A percentile compares a stretch with the other conserved stretches of the same genome.
phyloP scores from a whole-genome alignment of 2,329 filamentous ascomycete species.

The Endoconidiophora laricicola region DNA sequence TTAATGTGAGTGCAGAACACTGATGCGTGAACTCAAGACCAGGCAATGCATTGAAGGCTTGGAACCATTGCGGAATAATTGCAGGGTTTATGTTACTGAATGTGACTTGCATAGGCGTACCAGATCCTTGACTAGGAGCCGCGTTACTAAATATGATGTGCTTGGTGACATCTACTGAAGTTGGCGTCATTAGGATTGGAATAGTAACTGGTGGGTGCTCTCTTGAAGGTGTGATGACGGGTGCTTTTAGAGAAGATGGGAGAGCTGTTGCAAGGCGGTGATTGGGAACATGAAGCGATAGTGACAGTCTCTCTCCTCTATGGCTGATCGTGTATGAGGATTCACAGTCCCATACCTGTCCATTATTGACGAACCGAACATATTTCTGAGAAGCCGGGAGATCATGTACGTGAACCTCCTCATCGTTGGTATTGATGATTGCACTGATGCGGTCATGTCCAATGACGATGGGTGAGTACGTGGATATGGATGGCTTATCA shows the following conservation, averaged over 20 bases:
- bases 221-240: neutral
- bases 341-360: slow-evolving; percentile 7
- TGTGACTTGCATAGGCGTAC: neutral
- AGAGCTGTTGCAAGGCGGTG: neutral
- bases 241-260: neutral
- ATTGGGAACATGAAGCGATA: neutral
- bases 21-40: slow-evolving; percentile 21
- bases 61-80: slow-evolving; percentile 16
- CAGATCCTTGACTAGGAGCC: neutral
- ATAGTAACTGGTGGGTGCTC: too few relatives aligned
- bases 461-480: neutral
- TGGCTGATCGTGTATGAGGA: neutral
- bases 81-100: neutral
- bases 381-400: neutral
- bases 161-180: neutral
- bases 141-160: neutral
- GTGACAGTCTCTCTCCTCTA: neutral
- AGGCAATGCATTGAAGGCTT: slow-evolving; percentile 16
- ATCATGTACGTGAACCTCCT: neutral
- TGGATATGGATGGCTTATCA: neutral
- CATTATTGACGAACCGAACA: slow-evolving; percentile 4
- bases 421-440: slow-evolving; percentile 1
- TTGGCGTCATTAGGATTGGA: too few relatives aligned
- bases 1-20: slow-evolving; percentile 21
- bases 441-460: neutral